Percentiles rank a stretch among this genome's conserved stretches.
Conservation (phyloP, 164 flowering plant species). For the Sedum album region DNA sequence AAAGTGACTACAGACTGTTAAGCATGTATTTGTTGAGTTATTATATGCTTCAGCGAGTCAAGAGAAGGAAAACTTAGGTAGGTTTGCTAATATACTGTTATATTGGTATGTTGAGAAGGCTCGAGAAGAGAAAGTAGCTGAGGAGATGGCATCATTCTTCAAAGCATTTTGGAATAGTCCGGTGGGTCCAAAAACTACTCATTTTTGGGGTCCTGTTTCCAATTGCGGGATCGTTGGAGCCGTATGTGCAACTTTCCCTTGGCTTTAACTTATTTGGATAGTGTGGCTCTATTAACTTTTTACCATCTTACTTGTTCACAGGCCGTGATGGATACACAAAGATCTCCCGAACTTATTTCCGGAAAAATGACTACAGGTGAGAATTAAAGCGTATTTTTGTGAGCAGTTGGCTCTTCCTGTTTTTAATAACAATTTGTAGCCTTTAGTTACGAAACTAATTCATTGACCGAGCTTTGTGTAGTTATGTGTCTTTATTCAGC, state of each 20-base stretch:
- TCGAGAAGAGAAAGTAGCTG: not conserved
- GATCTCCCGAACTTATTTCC: not conserved
- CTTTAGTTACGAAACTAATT: not conserved
- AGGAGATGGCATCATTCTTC: slow-evolving; percentile 36
- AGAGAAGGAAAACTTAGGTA: too few species aligned
- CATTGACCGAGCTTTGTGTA: slow-evolving; percentile 33
- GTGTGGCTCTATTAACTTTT: not conserved
- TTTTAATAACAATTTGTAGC: not conserved
- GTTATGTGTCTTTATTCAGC: slow-evolving; percentile 67
- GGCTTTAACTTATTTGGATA: not conserved
- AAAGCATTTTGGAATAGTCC: not conserved
- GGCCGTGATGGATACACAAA: not conserved
- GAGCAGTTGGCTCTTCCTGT: too few species aligned
- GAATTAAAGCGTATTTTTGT: too few species aligned
- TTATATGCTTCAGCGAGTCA: too few species aligned
- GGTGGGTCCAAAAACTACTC: not conserved
- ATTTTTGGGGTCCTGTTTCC: not conserved
- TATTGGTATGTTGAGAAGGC: not conserved
- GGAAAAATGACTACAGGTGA: not conserved
- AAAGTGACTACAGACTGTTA: too few species aligned
- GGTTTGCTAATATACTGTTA: too few species aligned
- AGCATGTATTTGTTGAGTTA: not conserved
- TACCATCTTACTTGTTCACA: not conserved
- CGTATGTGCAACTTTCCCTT: not conserved
- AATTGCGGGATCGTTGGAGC: not conserved